Evolutionary conservation across 2,329 filamentous ascomycete genomes (phyloP), one percentile per base, ranked within the genome.

Genomic region (Rhynchosporium graminicola): DNA sequence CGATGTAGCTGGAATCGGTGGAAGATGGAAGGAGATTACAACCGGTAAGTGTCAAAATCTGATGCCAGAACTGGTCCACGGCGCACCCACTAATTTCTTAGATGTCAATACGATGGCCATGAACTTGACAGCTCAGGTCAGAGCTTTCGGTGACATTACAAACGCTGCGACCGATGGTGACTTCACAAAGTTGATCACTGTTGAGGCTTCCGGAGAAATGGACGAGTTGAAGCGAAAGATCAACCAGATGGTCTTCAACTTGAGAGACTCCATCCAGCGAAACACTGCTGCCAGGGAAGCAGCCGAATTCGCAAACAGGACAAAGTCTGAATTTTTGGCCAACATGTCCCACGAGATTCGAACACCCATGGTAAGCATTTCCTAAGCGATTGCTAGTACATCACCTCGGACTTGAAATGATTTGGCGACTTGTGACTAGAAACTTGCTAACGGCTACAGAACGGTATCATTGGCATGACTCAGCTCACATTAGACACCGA

Each of bases 261-360:
- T 99, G 66, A 83, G 94, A 69, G 95, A 98, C 77, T 96, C 91
- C 82, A 97, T 99, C 69, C 93, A 98, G 76, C 87, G 92, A 75
- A 99, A 98, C 75, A 97, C 93, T 3, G 91, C 93, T 68, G 95
- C 95, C 62, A 90, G 95, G 77, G 94, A 98, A 77, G 93, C 94
- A 52, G 95, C 95, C 72, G 95, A 99, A 76, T 80, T 97, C 74
- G 95, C 95, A 67, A 98, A 97, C 80, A 94, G 96, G 78, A 98
- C 94, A 47, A 99, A 99, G 75, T 97, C 94, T 9, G 95, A 98
- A 74, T 99, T 99, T 80, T 80, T 99, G 63, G 95, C 95, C 64
- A 99, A 99, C 76, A 98, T 98, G 94, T 96, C 91, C 51, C 94
- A 98, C 83, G 94, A 98, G 77, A 98, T 98, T 71, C 86, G 94